These are phyloP conservation scores for Dryas alaskensis DNA, from an alignment of 306 rosid species.

Conservation along the genomic window DNA sequence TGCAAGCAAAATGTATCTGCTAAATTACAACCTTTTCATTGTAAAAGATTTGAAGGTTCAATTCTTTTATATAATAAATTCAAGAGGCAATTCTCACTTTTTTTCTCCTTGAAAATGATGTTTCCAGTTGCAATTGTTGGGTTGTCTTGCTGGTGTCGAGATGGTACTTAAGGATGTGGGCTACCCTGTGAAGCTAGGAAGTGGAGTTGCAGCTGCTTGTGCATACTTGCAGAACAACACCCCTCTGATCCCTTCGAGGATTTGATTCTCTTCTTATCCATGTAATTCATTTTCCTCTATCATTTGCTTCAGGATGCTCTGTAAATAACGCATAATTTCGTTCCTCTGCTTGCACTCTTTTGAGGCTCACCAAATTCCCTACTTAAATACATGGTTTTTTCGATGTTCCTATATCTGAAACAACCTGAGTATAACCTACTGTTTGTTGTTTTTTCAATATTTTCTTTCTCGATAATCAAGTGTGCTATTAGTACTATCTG, in stretches of 20 bases:
- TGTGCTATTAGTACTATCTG: background rate
- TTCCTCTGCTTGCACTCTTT: slow-evolving; percentile 35
- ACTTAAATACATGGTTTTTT: slow-evolving; percentile 24
- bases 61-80: too few species aligned
- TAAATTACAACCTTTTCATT: background rate
- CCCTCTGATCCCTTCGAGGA: slow-evolving; percentile 89
- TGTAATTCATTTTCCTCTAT: slow-evolving; percentile 35
- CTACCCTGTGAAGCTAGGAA: slow-evolving; percentile 90
- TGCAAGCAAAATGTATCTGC: background rate
- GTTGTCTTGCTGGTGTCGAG: slow-evolving; percentile 99
- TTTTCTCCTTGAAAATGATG: background rate
- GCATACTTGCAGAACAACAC: slow-evolving; percentile 72
- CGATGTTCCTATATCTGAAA: background rate
- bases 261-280: slow-evolving; percentile 38
- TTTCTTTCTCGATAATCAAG: background rate
- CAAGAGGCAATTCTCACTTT: background rate
- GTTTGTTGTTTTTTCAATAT: background rate
- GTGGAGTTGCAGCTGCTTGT: slow-evolving; percentile 94
- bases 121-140: slow-evolving; percentile 91
- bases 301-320: slow-evolving; percentile 35
- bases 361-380: slow-evolving; percentile 39
- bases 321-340: slow-evolving; percentile 47
- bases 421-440: background rate
- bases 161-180: slow-evolving; percentile 95
- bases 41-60: background rate